Conservation (phyloP, 176 grass and related monocot genomes). For the Hordeum marinum region DNA sequence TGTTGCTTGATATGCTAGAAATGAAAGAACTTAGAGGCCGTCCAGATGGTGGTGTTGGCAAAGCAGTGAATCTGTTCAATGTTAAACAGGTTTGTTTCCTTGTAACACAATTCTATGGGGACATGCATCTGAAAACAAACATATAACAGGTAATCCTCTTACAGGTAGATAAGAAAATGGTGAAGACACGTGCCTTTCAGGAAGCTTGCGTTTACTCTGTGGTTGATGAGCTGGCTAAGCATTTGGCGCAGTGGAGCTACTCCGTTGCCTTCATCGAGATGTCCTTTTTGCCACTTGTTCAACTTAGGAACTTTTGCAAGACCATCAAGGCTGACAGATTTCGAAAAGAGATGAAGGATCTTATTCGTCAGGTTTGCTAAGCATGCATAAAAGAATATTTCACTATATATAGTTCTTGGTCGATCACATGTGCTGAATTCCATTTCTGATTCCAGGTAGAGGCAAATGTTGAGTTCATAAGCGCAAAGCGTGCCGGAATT, state of each 20-base stretch:
- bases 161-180: slow-evolving; percentile 90
- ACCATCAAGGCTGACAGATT: slow-evolving; percentile 83
- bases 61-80: slow-evolving; percentile 79
- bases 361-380: slow-evolving; percentile 71
- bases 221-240: slow-evolving; percentile 77
- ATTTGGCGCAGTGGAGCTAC: slow-evolving; percentile 91
- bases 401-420: slow-evolving; percentile 14
- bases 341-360: slow-evolving; percentile 84
- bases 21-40: slow-evolving; percentile 86
- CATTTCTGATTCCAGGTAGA: slow-evolving; percentile 54
- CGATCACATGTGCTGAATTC: slow-evolving; percentile 8
- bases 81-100: slow-evolving; percentile 76
- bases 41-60: slow-evolving; percentile 77
- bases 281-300: slow-evolving; percentile 79
- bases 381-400: background rate
- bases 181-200: slow-evolving; percentile 94
- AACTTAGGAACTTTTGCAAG: slow-evolving; percentile 74
- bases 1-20: slow-evolving; percentile 86
- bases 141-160: slow-evolving; percentile 16
- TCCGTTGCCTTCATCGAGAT: slow-evolving; percentile 77
- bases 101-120: background rate
- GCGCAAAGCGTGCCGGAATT: slow-evolving; percentile 50
- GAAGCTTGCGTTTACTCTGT: slow-evolving; percentile 84
- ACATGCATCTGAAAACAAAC: slow-evolving; percentile 19
- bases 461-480: slow-evolving; percentile 63